Evolutionary conservation across 1,284 basidiomycete species (phyloP), one percentile per base, ranked within the genome.

Genomic region (Apiotrichum gamsii): DNA sequence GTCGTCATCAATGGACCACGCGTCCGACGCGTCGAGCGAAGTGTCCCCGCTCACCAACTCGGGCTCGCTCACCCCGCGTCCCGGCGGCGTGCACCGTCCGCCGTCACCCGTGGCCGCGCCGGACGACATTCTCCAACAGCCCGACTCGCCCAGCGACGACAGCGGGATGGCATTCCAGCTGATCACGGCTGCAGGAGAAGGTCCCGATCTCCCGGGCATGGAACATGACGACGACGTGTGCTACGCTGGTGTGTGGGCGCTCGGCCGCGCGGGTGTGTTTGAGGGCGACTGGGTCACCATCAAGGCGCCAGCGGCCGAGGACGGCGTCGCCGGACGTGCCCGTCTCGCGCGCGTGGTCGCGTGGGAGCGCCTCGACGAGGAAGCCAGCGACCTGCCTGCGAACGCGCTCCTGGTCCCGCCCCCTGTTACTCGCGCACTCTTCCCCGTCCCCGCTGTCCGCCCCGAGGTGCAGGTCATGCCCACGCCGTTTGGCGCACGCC

Each of bases 261-360:
- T 96, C 15, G 82, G 81, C 11, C 76, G 77, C 39, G 72, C 90
- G 23, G 90, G 90, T 0, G 72, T 87, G 4, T 80, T 93, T 55
- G 82, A 83, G 57, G 87, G 87, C 28, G 89, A 95, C 67, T 94
- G 90, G 90, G 90, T 88, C 60, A 58, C 83, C 64, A 48, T 60
- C 31, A 28, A 54, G 29, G 32, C 29, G 16, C n/a, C n/a, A n/a
- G 52, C 51, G 9, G 45, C 30, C 14, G 59, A 62, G 21, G 49
- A 55, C 19, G 57, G 51, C 15, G 43, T 51, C 13, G 21, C 54
- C 15, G n/a, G 18, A 32, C 52, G 42, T 24, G 59, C 45, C 25
- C 47, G 63, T 9, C 72, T 86, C 11, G 80, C 82, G 14, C 80
- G 80, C 31, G 74, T 85, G 10, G 59, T 77, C 8, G 80, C 78